These are phyloP conservation scores for Gynandropsis gynandra DNA, from an alignment of 345 rosid genomes.

Conservation along the genomic window DNA sequence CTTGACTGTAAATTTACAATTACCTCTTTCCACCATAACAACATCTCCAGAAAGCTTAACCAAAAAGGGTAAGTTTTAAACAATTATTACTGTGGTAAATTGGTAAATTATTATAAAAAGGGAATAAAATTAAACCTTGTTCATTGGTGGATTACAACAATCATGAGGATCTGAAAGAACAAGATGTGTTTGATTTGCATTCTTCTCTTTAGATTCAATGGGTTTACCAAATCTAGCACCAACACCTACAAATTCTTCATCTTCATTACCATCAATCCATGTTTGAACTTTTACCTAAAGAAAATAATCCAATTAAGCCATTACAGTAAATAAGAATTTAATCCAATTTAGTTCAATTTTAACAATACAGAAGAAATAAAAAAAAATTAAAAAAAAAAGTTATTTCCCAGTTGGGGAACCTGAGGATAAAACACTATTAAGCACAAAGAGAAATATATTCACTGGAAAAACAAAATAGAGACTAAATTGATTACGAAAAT, in stretches of 20 bases:
- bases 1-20: conserved; percentile 82
- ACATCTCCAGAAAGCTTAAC: conserved; percentile 65
- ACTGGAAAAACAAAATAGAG: conserved; percentile 5
- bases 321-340: conserved; percentile 14
- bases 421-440: conserved; percentile 9
- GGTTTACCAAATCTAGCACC: conserved; percentile 89
- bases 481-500: background rate
- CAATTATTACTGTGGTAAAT: no score
- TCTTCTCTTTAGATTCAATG: conserved; percentile 90
- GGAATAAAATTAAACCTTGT: conserved; percentile 47
- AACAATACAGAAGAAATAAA: background rate
- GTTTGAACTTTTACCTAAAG: conserved; percentile 94
- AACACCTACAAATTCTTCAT: conserved; percentile 87
- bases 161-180: conserved; percentile 77
- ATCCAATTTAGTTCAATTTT: background rate
- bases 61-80: background rate
- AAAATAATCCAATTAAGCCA: conserved; percentile 6
- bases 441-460: background rate
- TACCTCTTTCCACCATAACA: conserved; percentile 85
- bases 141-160: conserved; percentile 59
- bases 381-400: background rate
- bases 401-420: no score
- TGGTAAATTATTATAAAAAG: conserved; percentile 8
- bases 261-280: conserved; percentile 71
- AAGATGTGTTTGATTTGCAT: conserved; percentile 67